A percentile compares a stretch with the other conserved stretches of the same genome.
These are phyloP conservation scores for Cutaneotrichosporon cyanovorans DNA, from an alignment of 1,284 basidiomycete species.

Conservation along the genomic window DNA sequence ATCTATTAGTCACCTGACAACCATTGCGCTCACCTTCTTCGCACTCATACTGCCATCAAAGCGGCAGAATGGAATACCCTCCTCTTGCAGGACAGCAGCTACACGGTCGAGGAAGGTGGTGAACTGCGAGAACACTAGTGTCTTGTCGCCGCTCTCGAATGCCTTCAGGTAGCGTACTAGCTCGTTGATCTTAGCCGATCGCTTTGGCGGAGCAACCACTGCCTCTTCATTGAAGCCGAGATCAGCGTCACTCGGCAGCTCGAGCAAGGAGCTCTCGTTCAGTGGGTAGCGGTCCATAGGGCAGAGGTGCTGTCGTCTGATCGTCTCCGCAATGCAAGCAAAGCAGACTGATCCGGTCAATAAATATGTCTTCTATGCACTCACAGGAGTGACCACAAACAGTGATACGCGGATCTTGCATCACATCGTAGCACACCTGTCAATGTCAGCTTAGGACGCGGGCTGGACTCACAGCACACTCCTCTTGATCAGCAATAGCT, in stretches of 20 bases:
- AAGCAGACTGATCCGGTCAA: constrained; percentile 51
- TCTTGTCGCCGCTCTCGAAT: constrained; percentile 64
- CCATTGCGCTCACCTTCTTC: constrained; percentile 51
- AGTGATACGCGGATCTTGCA: constrained; percentile 67
- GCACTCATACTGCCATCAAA: constrained; percentile 78
- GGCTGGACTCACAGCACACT: constrained; percentile 50
- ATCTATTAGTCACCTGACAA: background rate
- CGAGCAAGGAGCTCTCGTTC: constrained; percentile 56
- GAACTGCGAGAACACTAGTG: constrained; percentile 76
- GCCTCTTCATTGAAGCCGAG: constrained; percentile 15
- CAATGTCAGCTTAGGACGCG: constrained; percentile 10
- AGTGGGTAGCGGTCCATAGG: constrained; percentile 76
- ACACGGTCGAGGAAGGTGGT: constrained; percentile 76
- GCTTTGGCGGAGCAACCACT: constrained; percentile 26
- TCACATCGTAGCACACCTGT: constrained; percentile 57
- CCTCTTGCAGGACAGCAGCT: constrained; percentile 57
- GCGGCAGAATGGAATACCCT: constrained; percentile 63
- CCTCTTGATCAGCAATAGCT: constrained; percentile 71
- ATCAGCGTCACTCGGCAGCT: constrained; percentile 52
- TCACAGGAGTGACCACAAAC: constrained; percentile 62
- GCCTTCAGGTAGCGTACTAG: constrained; percentile 62
- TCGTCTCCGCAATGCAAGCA: constrained; percentile 52
- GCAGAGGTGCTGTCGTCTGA: constrained; percentile 61
- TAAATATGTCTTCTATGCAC: no score
- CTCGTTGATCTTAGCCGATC: constrained; percentile 77